Base-by-base conservation (phyloP, 1,139 yeast genomes). In the Pichia sp. region DNA sequence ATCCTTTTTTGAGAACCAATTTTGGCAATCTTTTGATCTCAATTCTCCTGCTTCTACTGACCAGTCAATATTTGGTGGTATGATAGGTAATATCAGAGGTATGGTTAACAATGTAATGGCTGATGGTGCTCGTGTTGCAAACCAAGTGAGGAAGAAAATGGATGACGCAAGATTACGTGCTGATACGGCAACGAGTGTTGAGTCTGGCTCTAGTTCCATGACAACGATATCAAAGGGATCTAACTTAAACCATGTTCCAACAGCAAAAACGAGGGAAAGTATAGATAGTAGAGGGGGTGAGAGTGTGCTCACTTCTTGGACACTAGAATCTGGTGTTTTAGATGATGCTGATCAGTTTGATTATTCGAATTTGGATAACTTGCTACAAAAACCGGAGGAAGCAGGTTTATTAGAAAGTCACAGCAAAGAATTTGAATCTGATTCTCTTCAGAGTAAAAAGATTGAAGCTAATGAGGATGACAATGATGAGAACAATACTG, bases 71-170 rank as follows among this genome's bases (percentile, higher is more conserved):
- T 34, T 42, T 26, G 44, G 49, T 5, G 44, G 42, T 4, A 45
- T 56, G 51, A 74, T 74, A 39, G 71, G 82, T 38, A 84, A 84
- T 36, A 64, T 91, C 46, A 71, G 96, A 45, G 91, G 84, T 43
- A 83, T 91, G 76, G 84, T 91, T 65, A 95, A 86, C 61, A 93
- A 94, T 9, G 71, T 91, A 45, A 71, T 91, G 49, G 94, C 95
- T 1, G 97, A 91, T 61, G 96, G 96, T 5, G 71, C 85, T 58
- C 77, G 89, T 43, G 95, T 89, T 14, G 96, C 97, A 1, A 78
- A 74, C 41, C 89, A 84, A 56, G 94, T 89, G 2, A 78, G 91
- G 50, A 79, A 82, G 52, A 77, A 95, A 49, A 86, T 85, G 74
- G 96, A 88, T 57, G 80, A 78, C 25, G 72, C 72, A n/a, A 48